Percentiles rank a stretch among this genome's conserved stretches.
These are phyloP conservation scores for Aureobasidium sp. DNA, from an alignment of 2,329 filamentous ascomycete species.

Conservation along the genomic window DNA sequence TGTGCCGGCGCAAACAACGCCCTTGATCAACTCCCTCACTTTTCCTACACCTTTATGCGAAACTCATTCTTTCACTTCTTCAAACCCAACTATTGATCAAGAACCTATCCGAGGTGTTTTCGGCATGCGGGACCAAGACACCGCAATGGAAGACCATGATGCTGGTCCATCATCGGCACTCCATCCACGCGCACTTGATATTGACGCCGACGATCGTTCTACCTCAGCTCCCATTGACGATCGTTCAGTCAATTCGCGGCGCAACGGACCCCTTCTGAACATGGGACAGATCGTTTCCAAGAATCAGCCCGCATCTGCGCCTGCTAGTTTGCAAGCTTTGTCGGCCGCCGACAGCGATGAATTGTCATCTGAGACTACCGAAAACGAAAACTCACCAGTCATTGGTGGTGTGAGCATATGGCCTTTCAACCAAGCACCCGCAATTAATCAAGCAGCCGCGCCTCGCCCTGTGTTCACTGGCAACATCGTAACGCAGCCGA, in stretches of 20 bases:
- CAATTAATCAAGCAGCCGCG: too few relatives aligned
- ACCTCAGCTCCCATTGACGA: background rate
- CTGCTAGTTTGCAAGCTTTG: background rate
- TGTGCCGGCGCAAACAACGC: background rate
- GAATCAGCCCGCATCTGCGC: background rate
- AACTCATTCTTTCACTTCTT: background rate
- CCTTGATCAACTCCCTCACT: background rate
- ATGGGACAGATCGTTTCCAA: slow-evolving; percentile 1
- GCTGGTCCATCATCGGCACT: background rate
- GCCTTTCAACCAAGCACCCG: background rate
- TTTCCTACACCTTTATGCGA: background rate
- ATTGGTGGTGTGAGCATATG: background rate
- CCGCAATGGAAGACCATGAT: background rate
- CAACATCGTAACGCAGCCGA: background rate
- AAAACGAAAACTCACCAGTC: background rate
- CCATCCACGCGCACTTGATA: background rate
- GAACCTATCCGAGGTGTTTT: background rate
- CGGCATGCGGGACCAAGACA: background rate
- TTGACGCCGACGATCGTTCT: background rate
- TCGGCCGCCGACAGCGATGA: background rate
- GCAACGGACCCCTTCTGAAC: background rate
- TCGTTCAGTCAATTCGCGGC: background rate
- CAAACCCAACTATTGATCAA: background rate
- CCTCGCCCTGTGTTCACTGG: background rate
- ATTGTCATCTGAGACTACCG: background rate